Conservation (phyloP, 306 rosid species). For the Fagus sylvatica region DNA sequence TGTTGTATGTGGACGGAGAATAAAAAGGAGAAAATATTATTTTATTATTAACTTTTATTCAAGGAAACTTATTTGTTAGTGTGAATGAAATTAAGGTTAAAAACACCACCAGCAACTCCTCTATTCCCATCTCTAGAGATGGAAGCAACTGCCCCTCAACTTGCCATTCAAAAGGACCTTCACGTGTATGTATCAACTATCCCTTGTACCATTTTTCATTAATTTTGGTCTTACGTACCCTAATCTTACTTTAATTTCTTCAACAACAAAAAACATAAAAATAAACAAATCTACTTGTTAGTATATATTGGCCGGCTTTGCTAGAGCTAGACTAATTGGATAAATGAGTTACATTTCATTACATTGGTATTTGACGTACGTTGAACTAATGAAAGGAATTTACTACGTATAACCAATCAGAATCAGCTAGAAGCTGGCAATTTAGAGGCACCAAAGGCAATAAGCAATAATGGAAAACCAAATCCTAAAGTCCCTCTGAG, state of each 20-base stretch:
- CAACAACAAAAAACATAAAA: too few species aligned
- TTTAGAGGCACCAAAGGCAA: conserved; percentile 33
- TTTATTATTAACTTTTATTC: background rate
- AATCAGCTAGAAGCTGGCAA: conserved; percentile 50
- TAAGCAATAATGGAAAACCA: conserved; percentile 20
- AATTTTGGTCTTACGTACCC: background rate
- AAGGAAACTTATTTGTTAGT: background rate
- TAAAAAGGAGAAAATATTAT: background rate
- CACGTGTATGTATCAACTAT: conserved; percentile 46
- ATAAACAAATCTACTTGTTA: too few species aligned
- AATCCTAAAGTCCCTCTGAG: conserved; percentile 37
- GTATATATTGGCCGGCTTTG: background rate
- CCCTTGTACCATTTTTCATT: background rate
- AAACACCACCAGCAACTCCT: conserved; percentile 95
- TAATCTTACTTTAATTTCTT: background rate
- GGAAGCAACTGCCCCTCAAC: conserved; percentile 56
- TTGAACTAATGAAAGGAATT: background rate
- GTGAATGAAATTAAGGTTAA: conserved; percentile 51
- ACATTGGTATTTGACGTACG: background rate
- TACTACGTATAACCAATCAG: conserved; percentile 2
- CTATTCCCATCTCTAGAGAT: conserved; percentile 86
- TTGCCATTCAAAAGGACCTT: conserved; percentile 50
- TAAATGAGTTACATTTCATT: background rate
- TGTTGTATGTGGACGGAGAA: background rate
- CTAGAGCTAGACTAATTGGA: background rate